A percentile compares a stretch with the other conserved stretches of the same genome.
Evolutionary conservation across 768 basidiomycete genomes (phyloP).

Genomic region (Podaxis sp.): DNA sequence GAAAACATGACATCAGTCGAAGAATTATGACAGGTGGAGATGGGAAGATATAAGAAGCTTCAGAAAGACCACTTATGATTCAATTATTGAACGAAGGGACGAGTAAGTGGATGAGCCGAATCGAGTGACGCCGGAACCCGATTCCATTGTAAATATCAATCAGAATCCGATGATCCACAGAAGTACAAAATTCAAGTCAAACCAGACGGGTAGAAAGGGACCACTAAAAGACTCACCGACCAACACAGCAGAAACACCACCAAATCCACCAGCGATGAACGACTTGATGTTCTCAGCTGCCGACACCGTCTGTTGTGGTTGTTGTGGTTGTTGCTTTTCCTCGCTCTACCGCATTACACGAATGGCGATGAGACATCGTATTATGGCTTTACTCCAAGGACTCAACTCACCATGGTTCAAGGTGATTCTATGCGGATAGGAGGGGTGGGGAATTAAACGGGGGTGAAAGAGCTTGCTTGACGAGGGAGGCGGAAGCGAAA

Average conservation of each 20-base stretch:
- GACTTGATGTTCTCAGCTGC: conserved; percentile 61
- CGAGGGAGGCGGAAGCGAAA: not conserved
- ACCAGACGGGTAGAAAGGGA: not conserved
- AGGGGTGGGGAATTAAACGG: not conserved
- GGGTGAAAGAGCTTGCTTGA: not conserved
- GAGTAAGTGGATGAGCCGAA: not conserved
- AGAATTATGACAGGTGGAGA: not conserved
- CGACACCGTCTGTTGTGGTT: conserved; percentile 29
- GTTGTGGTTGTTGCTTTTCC: conserved; percentile 30
- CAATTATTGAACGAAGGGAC: not conserved
- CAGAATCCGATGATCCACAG: not conserved
- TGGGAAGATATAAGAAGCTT: not conserved
- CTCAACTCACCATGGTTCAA: conserved; percentile 16
- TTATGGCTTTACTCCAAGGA: not conserved
- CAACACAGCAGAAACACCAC: conserved; percentile 82
- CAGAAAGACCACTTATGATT: not conserved
- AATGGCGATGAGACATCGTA: not conserved
- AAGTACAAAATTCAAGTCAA: not conserved
- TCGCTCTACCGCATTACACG: conserved; percentile 22
- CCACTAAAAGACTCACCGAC: conserved; percentile 60
- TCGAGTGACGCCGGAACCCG: not conserved
- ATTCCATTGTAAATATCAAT: too few species aligned
- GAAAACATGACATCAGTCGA: not conserved
- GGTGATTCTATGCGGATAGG: not conserved
- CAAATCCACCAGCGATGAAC: conserved; percentile 92